These are phyloP conservation scores for Gossypium stocksii DNA, from an alignment of 345 rosid species.

Conservation along the genomic window DNA sequence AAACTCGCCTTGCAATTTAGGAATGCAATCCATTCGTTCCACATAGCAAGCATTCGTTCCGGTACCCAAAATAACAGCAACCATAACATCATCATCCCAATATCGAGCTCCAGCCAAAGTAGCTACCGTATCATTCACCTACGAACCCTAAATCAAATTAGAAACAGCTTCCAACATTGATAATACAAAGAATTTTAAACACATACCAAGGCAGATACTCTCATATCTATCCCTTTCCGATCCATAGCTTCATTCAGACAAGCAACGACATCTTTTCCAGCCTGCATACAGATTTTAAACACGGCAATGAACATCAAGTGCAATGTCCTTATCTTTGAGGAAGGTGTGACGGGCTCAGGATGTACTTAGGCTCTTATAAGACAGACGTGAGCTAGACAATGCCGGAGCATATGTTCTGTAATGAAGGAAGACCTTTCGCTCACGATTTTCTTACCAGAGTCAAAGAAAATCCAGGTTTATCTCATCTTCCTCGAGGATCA, in stretches of 20 bases:
- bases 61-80: slow-evolving; percentile 86
- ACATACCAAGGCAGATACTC: slow-evolving; percentile 73
- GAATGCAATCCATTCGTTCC: slow-evolving; percentile 59
- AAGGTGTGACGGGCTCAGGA: neutral
- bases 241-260: slow-evolving; percentile 85
- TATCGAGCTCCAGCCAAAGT: slow-evolving; percentile 81
- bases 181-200: neutral
- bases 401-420: neutral
- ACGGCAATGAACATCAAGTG: neutral
- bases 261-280: slow-evolving; percentile 71
- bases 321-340: neutral
- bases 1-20: slow-evolving; percentile 40
- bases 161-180: neutral
- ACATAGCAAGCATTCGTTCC: slow-evolving; percentile 95
- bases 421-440: too few relatives aligned
- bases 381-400: neutral
- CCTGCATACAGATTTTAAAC: slow-evolving; percentile 33
- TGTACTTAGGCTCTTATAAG: neutral
- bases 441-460: too few relatives aligned
- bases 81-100: slow-evolving; percentile 81
- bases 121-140: slow-evolving; percentile 84
- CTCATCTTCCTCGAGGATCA: neutral
- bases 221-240: slow-evolving; percentile 58
- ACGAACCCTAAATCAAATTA: neutral
- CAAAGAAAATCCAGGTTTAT: neutral